Base-by-base conservation (phyloP, 805 yeast genomes). In the Candida dendrica region DNA sequence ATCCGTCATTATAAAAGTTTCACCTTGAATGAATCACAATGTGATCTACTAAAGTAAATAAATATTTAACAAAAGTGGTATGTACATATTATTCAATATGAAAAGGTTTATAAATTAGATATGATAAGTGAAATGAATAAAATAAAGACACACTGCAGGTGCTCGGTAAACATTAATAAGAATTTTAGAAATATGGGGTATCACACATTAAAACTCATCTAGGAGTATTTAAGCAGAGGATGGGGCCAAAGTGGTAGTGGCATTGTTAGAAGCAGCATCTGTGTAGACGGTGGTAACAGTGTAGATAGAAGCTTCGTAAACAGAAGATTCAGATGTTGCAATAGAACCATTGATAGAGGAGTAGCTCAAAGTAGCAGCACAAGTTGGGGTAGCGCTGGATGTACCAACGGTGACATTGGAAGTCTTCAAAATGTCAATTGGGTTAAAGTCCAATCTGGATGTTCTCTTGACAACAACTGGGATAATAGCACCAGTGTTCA, bases 401-500 rank as follows among this genome's bases (percentile, higher is more conserved):
- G 34, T 32, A 32, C 34, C 34, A 32, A 32, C 19, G 7, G 34
- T 32, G 8, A 32, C 34, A 13, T 32, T 32, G 11, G 34, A 32
- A 16, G 17, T 32, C 17, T 15, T 17, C 19, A 32, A 32, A 15
- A 32, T 32, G 10, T 32, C 34, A 32, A 32, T 17, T 16, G 34
- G 34, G 19, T 32, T 32, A 19, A 32, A 32, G 10, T 32, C 34
- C 19, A 32, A 32, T 16, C 19, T 16, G 9, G 34, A 32, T 5
- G 19, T 17, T 17, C 42, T 77, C 50, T 69, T 70, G 1, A 76
- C 74, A 37, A 76, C 64, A 6, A 76, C 70, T 1, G 81, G 79
- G 32, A 75, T 66, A 70, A 76, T 71, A 10, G 77, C 80, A 7
- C 81, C 81, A 1, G 81, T 74, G 10, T 68, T 69, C 26, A 76